Evolutionary conservation across 306 rosid genomes (phyloP), one percentile per base, ranked within the genome.

Genomic region (Corylus heterophylla): DNA sequence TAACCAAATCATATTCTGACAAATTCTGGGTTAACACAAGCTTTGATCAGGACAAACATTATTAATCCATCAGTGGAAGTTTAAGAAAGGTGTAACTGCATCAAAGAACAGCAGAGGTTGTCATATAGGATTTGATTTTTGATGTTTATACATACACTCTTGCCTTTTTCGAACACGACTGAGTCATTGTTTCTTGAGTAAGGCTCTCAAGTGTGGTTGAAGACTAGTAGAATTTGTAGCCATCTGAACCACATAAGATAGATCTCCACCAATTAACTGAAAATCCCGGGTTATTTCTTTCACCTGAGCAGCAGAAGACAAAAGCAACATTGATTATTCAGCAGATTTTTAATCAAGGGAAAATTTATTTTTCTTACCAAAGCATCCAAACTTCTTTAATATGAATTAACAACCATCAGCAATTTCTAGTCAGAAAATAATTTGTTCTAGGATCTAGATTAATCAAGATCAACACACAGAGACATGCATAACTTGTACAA

Each of bases 191-290:
- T 82, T 93, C 80, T 87, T 84, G 76, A 93, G 86, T 7, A 78
- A 55, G 44, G 97, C 98, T 88, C 91, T 90, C 27, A 93, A 72
- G 84, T 91, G 97, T 35, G 93, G 92, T 81, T 86, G 86, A 74
- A 93, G 93, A 68, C 82, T 73, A 18, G 87, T 78, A 70, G 81
- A 71, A 79, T 87, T 79, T 50, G 98, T 93, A 74, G 98, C 92
- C 95, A 93, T 90, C 81, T 89, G 84, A 89, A 93, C 92, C 39
- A 83, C 91, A 66, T 93, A 93, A 56, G 87, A 76, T 74, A 93
- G 86, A 63, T 70, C 81, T 66, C 85, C 93, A 62, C 89, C 92
- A 81, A 82, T 88, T 29, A 91, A 45, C 86, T 82, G 74, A 55
- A 90, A 90, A 80, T 78, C 75, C 76, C 98, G 81, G 75, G 68